Conservation (phyloP, 495 filamentous ascomycete species). For the Aspergillus conjunctus region DNA sequence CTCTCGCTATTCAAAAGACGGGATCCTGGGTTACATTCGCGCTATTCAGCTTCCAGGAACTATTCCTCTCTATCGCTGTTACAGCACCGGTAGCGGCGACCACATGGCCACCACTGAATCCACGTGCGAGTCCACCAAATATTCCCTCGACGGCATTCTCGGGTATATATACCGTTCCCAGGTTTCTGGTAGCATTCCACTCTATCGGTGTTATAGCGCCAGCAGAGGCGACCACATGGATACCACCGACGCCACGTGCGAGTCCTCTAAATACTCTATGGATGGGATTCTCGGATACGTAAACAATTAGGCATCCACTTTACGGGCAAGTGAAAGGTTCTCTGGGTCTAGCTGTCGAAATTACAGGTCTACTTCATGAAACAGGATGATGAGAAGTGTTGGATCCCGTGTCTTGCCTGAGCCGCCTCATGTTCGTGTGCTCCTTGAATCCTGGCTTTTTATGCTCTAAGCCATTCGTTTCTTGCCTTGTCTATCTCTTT, state of each 20-base stretch:
- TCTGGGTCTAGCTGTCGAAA: too few relatives aligned
- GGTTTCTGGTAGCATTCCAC: not conserved
- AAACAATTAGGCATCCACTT: too few relatives aligned
- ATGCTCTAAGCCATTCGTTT: too few relatives aligned
- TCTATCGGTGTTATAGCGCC: not conserved
- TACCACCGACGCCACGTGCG: not conserved
- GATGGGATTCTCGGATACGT: not conserved
- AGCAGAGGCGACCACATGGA: not conserved
- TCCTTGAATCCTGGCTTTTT: too few relatives aligned
- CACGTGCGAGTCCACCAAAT: not conserved
- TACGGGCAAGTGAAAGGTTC: too few relatives aligned
- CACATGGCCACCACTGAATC: not conserved
- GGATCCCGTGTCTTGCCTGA: too few relatives aligned
- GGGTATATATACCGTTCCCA: not conserved
- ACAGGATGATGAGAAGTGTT: too few relatives aligned
- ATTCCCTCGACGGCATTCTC: not conserved
- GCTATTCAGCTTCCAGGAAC: not conserved
- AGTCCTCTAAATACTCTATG: not conserved
- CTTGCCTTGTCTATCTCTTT: too few relatives aligned
- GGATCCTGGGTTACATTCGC: not conserved
- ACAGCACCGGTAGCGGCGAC: not conserved
- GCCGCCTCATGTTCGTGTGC: too few relatives aligned
- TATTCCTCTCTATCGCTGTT: not conserved
- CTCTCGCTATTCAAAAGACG: not conserved
- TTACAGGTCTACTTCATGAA: too few relatives aligned